Percentiles rank a stretch among this genome's conserved stretches.
Evolutionary conservation across 345 rosid species (phyloP).

Genomic region (Crucihimalaya himalaica): DNA sequence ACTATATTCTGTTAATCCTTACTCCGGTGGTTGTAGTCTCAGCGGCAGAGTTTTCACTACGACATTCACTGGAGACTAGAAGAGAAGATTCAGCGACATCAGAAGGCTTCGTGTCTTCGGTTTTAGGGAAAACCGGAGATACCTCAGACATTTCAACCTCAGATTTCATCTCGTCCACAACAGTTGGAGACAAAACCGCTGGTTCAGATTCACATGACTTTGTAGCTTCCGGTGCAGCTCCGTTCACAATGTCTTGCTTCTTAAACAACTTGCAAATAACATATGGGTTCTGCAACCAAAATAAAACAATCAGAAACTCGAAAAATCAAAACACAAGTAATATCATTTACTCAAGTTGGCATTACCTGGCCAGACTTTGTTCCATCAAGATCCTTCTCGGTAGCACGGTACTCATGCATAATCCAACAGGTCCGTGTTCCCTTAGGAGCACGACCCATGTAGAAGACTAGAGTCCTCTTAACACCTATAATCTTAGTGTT

Average conservation of each 20-base stretch:
- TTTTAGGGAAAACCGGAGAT: conserved; percentile 33
- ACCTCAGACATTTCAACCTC: conserved; percentile 38
- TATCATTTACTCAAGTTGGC: neutral
- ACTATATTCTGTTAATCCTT: conserved; percentile 17
- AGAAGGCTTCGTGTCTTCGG: conserved; percentile 16
- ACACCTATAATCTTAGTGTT: conserved; percentile 64
- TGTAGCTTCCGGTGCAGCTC: conserved; percentile 29
- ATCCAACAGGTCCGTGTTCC: conserved; percentile 81
- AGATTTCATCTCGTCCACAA: conserved; percentile 23
- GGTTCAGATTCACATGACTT: conserved; percentile 47
- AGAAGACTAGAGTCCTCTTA: conserved; percentile 90
- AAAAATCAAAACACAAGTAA: neutral
- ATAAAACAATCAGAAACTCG: conserved; percentile 14
- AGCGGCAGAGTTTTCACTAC: conserved; percentile 24
- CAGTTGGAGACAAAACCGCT: conserved; percentile 44
- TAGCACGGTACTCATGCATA: conserved; percentile 87
- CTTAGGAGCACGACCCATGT: conserved; percentile 78
- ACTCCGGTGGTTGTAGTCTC: conserved; percentile 43
- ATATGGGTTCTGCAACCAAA: conserved; percentile 53
- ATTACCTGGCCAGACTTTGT: conserved; percentile 80
- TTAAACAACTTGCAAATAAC: conserved; percentile 69
- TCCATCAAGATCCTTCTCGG: conserved; percentile 72
- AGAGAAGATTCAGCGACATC: conserved; percentile 10
- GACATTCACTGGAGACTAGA: conserved; percentile 26
- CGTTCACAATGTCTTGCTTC: conserved; percentile 53